These are phyloP conservation scores for Strigomonas culicis DNA, from an alignment of 208 protist species.

Conservation along the genomic window DNA sequence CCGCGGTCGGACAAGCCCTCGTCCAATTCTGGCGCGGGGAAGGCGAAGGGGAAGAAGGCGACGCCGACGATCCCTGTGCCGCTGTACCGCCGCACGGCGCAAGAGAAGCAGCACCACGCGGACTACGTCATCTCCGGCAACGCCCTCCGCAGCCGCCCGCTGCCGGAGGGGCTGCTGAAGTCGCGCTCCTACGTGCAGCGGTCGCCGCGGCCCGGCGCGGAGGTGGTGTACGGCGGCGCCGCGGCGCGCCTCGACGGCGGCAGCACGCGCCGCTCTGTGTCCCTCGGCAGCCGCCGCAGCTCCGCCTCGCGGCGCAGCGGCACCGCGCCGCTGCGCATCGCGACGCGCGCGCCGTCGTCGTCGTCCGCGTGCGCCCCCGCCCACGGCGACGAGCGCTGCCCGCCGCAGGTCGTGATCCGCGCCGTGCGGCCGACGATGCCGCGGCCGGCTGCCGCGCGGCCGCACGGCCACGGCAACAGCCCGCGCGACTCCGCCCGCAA, in stretches of 20 bases:
- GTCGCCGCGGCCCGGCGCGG: conserved; percentile 29
- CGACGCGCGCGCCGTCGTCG: neutral
- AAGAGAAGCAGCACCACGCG: conserved; percentile 3
- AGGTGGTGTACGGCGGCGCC: conserved; percentile 7
- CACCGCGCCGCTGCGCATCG: neutral
- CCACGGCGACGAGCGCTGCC: conserved; percentile 3
- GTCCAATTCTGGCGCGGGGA: neutral
- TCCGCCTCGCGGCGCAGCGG: neutral
- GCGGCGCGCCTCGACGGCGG: conserved; percentile 1
- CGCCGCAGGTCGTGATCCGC: conserved; percentile 26
- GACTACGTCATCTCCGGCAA: conserved; percentile 9
- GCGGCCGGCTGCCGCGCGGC: neutral
- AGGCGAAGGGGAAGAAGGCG: neutral
- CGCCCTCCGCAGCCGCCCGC: neutral
- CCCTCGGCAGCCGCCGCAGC: neutral
- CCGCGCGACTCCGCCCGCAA: neutral
- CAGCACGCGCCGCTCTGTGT: conserved; percentile 12
- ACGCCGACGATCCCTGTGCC: no score
- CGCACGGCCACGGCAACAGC: neutral
- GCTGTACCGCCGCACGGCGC: no score
- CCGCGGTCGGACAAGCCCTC: conserved; percentile 11
- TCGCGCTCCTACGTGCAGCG: conserved; percentile 30
- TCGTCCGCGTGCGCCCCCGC: neutral
- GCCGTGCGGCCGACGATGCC: conserved; percentile 13
- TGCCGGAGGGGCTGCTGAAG: conserved; percentile 26